Base-by-base conservation (phyloP, 1,284 basidiomycete genomes). In the Ustanciosporium gigantosporum region DNA sequence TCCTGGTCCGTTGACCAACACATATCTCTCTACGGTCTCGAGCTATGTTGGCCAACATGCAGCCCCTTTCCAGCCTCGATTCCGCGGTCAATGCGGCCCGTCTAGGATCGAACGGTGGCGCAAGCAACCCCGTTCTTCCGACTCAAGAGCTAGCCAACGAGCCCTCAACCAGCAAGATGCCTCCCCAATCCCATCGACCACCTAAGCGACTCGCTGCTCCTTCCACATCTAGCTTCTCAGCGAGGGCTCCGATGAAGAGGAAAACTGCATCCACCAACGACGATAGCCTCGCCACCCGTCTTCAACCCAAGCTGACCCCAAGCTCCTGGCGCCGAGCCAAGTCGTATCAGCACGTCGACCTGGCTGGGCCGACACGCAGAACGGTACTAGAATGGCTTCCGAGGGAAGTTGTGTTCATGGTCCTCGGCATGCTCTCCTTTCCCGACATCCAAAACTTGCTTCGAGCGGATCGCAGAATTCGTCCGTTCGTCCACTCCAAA, bases 371-470 rank as follows among this genome's bases (percentile, higher is more conserved):
- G 4, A 47, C 46, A 13, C 66, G 66, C 11, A 46, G 68, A 3
- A 71, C 68, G 6, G 51, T 71, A 5, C 66, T 71, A 20, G 68
- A 71, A 44, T 71, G 69, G 52, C 65, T 73, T 15, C 64, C 65
- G 27, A 56, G 66, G 27, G 61, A 66, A 31, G 49, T 65, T 15
- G 66, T 70, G 23, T 64, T 70, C 31, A 61, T 58, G 38, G 45
- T 61, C 25, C 59, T 73, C 1, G 47, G 56, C 22, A 48, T 60
- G 27, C 48, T 73, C 15, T 64, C 61, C 14, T 60, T 66, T 13
- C 45, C 36, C 17, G 70, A 73, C 25, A 45, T 61, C 7, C 46
- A 61, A 34, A 55, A 36, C 38, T 46, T 65, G 13, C n/a, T 55
- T 5, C 48, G 62, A 22, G 68, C 58, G 13, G 69, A 71, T 44